Base-by-base conservation (phyloP, 306 rosid species). In the Vigna unguiculata region DNA sequence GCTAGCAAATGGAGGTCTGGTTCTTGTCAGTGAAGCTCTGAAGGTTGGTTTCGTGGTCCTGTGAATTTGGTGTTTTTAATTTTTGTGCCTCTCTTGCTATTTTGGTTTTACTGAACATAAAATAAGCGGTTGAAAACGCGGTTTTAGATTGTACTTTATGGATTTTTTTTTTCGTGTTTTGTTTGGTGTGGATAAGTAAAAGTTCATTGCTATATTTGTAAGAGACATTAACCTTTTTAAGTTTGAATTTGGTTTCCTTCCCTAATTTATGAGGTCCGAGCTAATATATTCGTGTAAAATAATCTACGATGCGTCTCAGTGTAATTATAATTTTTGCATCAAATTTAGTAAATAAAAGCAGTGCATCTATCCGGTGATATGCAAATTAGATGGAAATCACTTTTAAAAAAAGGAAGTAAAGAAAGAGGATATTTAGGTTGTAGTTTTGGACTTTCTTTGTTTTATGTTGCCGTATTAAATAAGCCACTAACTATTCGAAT, bases 1-100 rank as follows among this genome's bases (percentile, higher is more conserved):
- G 84, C 77, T 88, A 52, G 82, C 2, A 55, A 76, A 72, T 86
- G 88, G 81, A 55, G 87, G 63, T 69, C 48, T 71, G 82, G 55
- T 71, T 68, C 65, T 76, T 70, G 1, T 77, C 69, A 9, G 83
- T 59, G 78, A 71, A 82, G 66, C 81, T 60, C 21, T 78, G 63
- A 80, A 88, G 88, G 85, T 86, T 63, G n/a, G 71, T 54, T 75
- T 71, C 55, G 9, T 25, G 17, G 45, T 24, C 45, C 57, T 65
- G 16, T 58, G 9, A 46, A 28, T 72, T 15, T 77, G 43, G 10
- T 49, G 22, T 25, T 34, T 48, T 48, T 21, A 2, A 3, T 21
- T 72, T 62, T 60, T 19, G 13, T 0, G 9, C 32, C 15, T 19
- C 30, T 28, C 30, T 74, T 51, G 45, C 19, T 24, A 6, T 24